These are phyloP conservation scores for Keqinozyma sinolaborantium DNA, from an alignment of 1,139 yeast genomes.

Conservation along the genomic window DNA sequence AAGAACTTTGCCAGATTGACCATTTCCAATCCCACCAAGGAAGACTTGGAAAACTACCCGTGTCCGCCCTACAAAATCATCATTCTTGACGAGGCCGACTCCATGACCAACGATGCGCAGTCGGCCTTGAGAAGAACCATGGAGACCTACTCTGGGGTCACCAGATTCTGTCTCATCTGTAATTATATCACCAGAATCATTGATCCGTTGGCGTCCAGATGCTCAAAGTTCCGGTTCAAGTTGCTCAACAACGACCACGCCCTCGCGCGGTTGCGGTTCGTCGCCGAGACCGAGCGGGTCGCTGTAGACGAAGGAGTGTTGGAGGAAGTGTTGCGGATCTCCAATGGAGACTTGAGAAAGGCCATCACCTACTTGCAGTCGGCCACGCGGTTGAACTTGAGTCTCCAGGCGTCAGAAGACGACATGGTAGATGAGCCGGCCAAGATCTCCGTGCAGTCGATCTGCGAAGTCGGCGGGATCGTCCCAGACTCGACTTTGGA, in stretches of 20 bases:
- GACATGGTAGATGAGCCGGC: conserved; percentile 26
- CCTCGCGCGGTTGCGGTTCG: conserved; percentile 56
- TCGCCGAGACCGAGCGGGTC: conserved; percentile 54
- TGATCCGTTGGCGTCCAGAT: conserved; percentile 93
- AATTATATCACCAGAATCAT: conserved; percentile 94
- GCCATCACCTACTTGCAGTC: conserved; percentile 91
- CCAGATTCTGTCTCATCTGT: conserved; percentile 91
- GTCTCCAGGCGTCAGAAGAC: conserved; percentile 14
- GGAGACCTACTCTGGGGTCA: conserved; percentile 90
- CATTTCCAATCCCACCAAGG: conserved; percentile 73
- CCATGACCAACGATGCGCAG: conserved; percentile 98
- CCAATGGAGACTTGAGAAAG: conserved; percentile 88
- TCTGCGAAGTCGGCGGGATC: conserved; percentile 82
- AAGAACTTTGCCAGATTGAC: conserved; percentile 88
- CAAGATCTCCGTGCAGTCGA: conserved; percentile 40
- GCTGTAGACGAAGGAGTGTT: conserved; percentile 46
- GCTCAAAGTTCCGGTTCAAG: conserved; percentile 90
- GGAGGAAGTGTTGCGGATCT: conserved; percentile 58
- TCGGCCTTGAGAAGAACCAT: conserved; percentile 92
- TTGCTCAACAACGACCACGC: conserved; percentile 73
- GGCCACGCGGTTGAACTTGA: conserved; percentile 60
- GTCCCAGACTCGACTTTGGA: conserved; percentile 57
- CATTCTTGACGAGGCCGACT: conserved; percentile 92
- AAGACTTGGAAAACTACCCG: conserved; percentile 71
- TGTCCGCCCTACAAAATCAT: conserved; percentile 92